Base-by-base conservation (phyloP, 1,284 basidiomycete species). In the Pascua guehoae region DNA sequence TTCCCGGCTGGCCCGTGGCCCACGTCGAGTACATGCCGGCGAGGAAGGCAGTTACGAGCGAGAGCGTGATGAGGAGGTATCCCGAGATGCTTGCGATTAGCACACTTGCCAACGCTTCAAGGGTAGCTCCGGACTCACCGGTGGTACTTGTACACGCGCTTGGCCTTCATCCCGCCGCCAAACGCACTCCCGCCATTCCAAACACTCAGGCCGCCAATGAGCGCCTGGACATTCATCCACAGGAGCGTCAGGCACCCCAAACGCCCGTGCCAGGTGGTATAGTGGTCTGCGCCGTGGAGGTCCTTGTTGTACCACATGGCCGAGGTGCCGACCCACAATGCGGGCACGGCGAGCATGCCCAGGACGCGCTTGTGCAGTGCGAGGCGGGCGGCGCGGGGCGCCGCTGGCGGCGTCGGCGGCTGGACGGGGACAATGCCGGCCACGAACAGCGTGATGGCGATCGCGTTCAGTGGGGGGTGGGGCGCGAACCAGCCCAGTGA, bases 231-330 rank as follows among this genome's bases (percentile, higher is more conserved):
- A 14, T 72, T 39, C 60, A 72, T 61, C 74, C 73, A 75, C 2
- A 51, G 18, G 8, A 75, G 47, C 2, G 66, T 60, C 0, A 63
- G 50, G 7, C 67, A 39, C 1, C 76, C 76, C 18, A 71, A 65
- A 54, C 60, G 64, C 4, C 58, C 66, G 57, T 78, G 74, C 70
- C 71, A 72, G 3, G 71, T 71, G 16, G 71, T 74, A 38, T 73
- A 73, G 58, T 78, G 77, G 41, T 53, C 42, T 0, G 74, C 72
- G 5, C 58, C 53, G 52, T 76, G 69, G 0, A 65, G 32, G 41
- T 66, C 54, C 58, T 78, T 78, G 68, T 78, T 77, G 54, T 64
- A 74, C 57, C 64, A 70, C 72, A 78, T 77, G 14, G 66, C 65
- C 12, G 60, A 52, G 8, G 69, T 66, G 15, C 75, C 75, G 16